Evolutionary conservation across 75 land plant species (phyloP).

Genomic region (Picea sitchensis): DNA sequence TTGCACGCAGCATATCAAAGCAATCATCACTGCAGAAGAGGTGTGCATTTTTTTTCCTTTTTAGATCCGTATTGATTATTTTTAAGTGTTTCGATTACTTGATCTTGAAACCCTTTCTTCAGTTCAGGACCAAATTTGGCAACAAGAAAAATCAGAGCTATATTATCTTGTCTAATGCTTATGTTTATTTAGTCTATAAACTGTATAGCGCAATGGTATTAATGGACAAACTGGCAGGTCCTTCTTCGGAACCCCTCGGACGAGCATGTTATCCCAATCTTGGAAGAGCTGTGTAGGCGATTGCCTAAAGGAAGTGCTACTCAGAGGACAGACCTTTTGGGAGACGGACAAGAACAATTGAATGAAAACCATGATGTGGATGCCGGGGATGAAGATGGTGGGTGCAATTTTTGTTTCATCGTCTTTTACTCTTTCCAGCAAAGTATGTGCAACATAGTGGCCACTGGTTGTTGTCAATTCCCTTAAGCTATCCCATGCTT

Average conservation of each 20-base stretch:
- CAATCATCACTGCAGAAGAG: conserved; percentile 95
- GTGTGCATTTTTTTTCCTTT: conserved; percentile 21
- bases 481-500: neutral
- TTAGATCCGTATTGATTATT: neutral
- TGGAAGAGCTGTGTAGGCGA: conserved; percentile 87
- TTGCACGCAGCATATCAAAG: conserved; percentile 85
- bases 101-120: too few species aligned
- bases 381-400: conserved; percentile 71
- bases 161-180: neutral
- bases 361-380: conserved; percentile 47
- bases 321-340: conserved; percentile 14
- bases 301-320: conserved; percentile 42
- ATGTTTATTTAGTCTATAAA: neutral
- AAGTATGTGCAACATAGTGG: neutral
- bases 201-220: neutral
- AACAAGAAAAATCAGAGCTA: neutral
- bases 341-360: conserved; percentile 33
- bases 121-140: neutral
- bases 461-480: neutral
- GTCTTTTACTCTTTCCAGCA: neutral
- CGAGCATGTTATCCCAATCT: conserved; percentile 85
- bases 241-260: conserved; percentile 87
- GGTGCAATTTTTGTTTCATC: conserved; percentile 1
- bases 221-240: conserved; percentile 41
- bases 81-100: neutral